A percentile compares a stretch with the other conserved stretches of the same genome.
Conservation (phyloP, 2,329 filamentous ascomycete species). For the Diaporthe humulicola region DNA sequence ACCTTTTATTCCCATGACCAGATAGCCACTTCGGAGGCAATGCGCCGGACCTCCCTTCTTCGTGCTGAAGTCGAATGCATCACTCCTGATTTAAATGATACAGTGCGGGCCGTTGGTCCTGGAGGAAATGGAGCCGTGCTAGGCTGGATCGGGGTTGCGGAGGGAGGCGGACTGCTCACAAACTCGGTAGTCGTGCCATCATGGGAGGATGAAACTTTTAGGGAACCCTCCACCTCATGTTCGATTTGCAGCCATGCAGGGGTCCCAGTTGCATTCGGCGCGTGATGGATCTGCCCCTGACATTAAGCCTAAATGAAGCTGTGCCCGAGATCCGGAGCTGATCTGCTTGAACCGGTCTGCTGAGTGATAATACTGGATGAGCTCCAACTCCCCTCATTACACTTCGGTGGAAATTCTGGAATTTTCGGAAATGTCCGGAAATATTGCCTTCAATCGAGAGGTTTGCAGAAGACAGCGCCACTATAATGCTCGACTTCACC, state of each 20-base stretch:
- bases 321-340: background rate
- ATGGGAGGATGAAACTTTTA: background rate
- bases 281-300: background rate
- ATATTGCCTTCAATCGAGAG: fast-evolving
- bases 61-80: background rate
- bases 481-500: no score
- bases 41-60: background rate
- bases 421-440: background rate
- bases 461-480: no score
- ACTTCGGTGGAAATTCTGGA: background rate
- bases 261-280: background rate
- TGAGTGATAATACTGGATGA: background rate
- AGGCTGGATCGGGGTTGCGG: slow-evolving; percentile 18
- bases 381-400: no score
- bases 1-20: background rate
- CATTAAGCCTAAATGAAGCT: slow-evolving; percentile 17
- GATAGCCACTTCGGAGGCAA: background rate
- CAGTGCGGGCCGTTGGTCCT: slow-evolving; percentile 23
- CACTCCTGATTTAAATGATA: slow-evolving; percentile 15
- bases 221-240: background rate
- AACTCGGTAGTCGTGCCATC: background rate
- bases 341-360: background rate
- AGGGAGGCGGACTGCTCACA: background rate
- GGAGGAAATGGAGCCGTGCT: background rate
- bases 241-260: background rate